These are phyloP conservation scores for Aspergillus diversus DNA, from an alignment of 495 filamentous ascomycete genomes.

Conservation along the genomic window DNA sequence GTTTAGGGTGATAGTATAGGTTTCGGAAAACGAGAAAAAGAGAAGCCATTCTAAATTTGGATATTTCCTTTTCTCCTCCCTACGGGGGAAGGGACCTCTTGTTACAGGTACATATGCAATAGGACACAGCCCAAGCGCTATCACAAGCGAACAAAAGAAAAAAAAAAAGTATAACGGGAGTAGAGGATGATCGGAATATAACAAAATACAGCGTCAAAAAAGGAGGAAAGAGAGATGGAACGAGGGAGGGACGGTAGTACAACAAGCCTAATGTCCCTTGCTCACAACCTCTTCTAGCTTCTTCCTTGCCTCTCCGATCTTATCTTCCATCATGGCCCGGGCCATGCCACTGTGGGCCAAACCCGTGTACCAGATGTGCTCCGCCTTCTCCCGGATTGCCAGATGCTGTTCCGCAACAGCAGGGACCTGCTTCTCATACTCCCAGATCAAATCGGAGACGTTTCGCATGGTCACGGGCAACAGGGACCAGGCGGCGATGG, in stretches of 20 bases:
- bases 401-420: conserved; percentile 78
- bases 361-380: conserved; percentile 69
- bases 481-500: conserved; percentile 73
- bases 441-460: conserved; percentile 80
- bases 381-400: conserved; percentile 62
- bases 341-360: conserved; percentile 71
- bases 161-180: conserved; percentile 15
- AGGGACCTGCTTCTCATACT: conserved; percentile 85
- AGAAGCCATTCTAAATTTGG: conserved; percentile 13
- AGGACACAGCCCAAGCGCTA: conserved; percentile 21
- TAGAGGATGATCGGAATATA: conserved; percentile 7
- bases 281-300: conserved; percentile 84
- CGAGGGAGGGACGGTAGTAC: background rate
- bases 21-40: conserved; percentile 10
- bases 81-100: conserved; percentile 15
- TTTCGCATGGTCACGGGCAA: conserved; percentile 83
- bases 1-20: too few relatives aligned
- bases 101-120: conserved; percentile 32
- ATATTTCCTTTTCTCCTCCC: background rate
- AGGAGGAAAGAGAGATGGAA: background rate
- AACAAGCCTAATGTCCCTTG: conserved; percentile 65
- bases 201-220: conserved; percentile 8
- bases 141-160: conserved; percentile 19
- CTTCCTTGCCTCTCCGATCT: conserved; percentile 71
- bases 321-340: conserved; percentile 74